A percentile compares a stretch with the other conserved stretches of the same genome.
Evolutionary conservation across 768 basidiomycete species (phyloP).

Genomic region (Serendipita indica): DNA sequence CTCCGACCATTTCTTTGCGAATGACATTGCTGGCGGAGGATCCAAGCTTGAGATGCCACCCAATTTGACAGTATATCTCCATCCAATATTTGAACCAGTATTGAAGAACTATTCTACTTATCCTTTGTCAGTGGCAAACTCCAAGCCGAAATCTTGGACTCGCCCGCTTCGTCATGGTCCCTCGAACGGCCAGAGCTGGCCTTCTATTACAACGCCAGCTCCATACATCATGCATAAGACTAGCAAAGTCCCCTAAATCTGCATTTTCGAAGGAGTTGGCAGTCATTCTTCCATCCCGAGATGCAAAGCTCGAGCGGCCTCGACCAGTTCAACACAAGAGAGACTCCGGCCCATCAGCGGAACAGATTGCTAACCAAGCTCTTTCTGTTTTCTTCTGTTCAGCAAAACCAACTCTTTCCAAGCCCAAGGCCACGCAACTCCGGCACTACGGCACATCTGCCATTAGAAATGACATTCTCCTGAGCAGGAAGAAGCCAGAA

Average conservation of each 20-base stretch:
- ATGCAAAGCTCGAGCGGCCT: not conserved
- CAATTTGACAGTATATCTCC: not conserved
- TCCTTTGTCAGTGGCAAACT: not conserved
- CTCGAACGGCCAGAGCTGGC: constrained; percentile 6
- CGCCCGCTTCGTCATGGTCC: not conserved
- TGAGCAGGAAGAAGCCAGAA: not conserved
- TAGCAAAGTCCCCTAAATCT: constrained; percentile 1
- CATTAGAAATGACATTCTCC: not conserved
- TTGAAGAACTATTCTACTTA: too few relatives aligned
- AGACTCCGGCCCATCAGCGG: not conserved
- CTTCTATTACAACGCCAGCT: not conserved
- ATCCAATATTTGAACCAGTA: not conserved
- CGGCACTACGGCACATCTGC: constrained; percentile 7
- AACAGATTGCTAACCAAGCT: not conserved
- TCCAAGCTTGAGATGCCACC: not conserved
- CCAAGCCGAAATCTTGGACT: not conserved
- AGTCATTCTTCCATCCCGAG: not conserved
- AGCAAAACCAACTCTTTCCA: not conserved
- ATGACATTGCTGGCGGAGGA: not conserved
- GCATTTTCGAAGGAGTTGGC: not conserved
- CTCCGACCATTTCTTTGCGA: constrained; percentile 32
- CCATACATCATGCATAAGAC: not conserved
- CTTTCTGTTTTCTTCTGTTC: not conserved
- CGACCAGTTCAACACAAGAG: not conserved
- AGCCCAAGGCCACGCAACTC: constrained; percentile 4